Evolutionary conservation across 768 basidiomycete species (phyloP).

Genomic region (Butyriboletus loyo): DNA sequence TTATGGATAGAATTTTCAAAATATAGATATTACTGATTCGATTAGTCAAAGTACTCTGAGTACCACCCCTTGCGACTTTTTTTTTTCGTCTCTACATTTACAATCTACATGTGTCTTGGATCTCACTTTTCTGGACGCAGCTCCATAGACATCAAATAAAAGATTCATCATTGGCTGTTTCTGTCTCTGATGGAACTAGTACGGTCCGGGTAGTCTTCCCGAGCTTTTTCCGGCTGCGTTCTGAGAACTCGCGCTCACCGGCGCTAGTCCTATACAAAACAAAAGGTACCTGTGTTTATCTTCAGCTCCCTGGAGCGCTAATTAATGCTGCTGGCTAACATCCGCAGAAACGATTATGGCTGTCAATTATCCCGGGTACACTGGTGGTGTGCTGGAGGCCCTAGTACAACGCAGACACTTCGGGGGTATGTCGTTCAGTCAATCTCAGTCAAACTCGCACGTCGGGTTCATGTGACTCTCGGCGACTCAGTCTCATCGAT

Average conservation of each 20-base stretch:
- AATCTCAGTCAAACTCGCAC: not conserved
- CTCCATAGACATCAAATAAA: not conserved
- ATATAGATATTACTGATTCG: not conserved
- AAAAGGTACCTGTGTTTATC: not conserved
- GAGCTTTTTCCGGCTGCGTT: not conserved
- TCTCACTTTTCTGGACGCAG: not conserved
- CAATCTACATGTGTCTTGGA: not conserved
- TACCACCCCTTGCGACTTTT: not conserved
- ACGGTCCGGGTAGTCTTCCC: not conserved
- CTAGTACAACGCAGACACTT: not conserved
- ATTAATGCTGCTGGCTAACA: not conserved
- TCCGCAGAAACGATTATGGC: not conserved
- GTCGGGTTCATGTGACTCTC: slow-evolving; percentile 4
- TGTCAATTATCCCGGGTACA: not conserved
- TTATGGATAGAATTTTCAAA: not conserved
- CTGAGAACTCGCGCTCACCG: not conserved
- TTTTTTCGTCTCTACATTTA: not conserved
- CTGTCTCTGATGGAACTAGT: not conserved
- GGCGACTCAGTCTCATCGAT: not conserved
- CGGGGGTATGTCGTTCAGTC: not conserved
- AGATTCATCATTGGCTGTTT: not conserved
- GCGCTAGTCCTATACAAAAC: not conserved
- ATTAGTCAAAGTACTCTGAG: not conserved
- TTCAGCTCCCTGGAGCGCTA: not conserved
- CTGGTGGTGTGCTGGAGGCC: not conserved